Percentiles rank a stretch among this genome's conserved stretches.
phyloP scores from a whole-genome alignment of 495 filamentous ascomycete genomes.

The Chaetomium tenue region DNA sequence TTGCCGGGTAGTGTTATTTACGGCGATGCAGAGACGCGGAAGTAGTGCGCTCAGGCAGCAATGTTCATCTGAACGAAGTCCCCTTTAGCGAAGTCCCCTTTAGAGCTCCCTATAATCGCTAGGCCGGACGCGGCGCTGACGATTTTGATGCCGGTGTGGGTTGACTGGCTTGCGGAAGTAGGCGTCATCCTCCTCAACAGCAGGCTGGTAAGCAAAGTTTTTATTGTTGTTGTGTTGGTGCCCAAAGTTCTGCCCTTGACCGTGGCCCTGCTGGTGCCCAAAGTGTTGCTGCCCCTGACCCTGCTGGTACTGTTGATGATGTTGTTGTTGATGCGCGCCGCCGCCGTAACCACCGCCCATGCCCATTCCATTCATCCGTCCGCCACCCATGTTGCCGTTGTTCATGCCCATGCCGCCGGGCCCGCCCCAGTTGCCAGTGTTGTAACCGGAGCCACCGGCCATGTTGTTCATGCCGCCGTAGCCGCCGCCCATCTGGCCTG shows the following conservation, averaged over 20 bases:
- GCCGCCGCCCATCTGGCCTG: conserved; percentile 41
- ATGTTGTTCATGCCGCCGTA: conserved; percentile 30
- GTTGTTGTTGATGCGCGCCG: conserved; percentile 28
- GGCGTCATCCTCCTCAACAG: conserved; percentile 82
- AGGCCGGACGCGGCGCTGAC: conserved; percentile 72
- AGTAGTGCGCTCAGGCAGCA: not conserved
- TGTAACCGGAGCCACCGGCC: conserved; percentile 48
- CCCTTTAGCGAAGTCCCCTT: conserved; percentile 45
- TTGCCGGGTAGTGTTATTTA: not conserved
- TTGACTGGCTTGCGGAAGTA: conserved; percentile 97
- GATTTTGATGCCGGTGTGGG: conserved; percentile 82
- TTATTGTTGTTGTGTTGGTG: conserved; percentile 17
- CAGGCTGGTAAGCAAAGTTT: conserved; percentile 64
- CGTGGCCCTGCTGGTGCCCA: conserved; percentile 20
- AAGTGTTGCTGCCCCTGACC: conserved; percentile 12
- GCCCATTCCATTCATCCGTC: conserved; percentile 33
- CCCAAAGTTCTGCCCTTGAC: conserved; percentile 27
- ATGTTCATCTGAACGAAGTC: not conserved
- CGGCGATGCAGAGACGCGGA: not conserved
- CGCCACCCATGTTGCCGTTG: conserved; percentile 21
- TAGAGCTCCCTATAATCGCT: conserved; percentile 88
- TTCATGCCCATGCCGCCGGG: conserved; percentile 24
- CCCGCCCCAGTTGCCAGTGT: conserved; percentile 31
- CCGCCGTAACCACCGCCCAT: conserved; percentile 28
- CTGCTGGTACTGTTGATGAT: conserved; percentile 31